Evolutionary conservation across 23 red algal species (phyloP), one percentile per base, ranked within the genome.

Genomic region (Gracilaria domingensis): DNA sequence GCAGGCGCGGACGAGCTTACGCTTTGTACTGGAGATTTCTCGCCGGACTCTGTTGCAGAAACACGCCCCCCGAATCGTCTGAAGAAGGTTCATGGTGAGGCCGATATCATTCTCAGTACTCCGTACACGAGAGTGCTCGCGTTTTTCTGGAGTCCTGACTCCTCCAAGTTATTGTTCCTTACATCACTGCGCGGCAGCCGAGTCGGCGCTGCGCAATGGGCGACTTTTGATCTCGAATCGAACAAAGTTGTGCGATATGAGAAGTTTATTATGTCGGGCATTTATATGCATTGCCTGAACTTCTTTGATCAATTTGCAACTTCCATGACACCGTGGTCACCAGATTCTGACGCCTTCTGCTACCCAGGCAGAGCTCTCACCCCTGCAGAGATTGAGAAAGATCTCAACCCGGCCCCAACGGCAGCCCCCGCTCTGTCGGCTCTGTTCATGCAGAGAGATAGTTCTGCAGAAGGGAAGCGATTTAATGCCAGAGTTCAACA

Each of bases 131-230:
- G 82, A 13, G 81, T 82, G 18, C 74, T 94, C 20, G 92, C 92
- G 29, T 94, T 94, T 47, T 94, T 94, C 64, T 94, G 92, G 92
- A 82, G 83, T 65, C 92, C 92, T 2, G 92, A 94, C 44, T 66
- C 79, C 18, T 65, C 66, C 38, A 87, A 88, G 83, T 58, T 94
- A 24, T 77, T 94, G 14, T 94, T 88, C 58, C 84, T 94, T 4
- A 81, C 83, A 28, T 88, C 92, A 21, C 65, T 88, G 29, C 82
- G 92, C 24, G 74, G 66, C 20, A 80, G 82, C 35, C 53, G 40
- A 36, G 66, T 94, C 39, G 92, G 92, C 35, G 82, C 83, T 12
- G 66, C 71, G 25, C 74, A 82, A 28, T 94, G 92, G 92, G 92
- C 82, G 17, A 88, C 84, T 9, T 94, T 83, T 49, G 82, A 94